A percentile compares a stretch with the other conserved stretches of the same genome.
Conservation (phyloP, 2,329 filamentous ascomycete genomes). For the Aspergillus glaucus region DNA sequence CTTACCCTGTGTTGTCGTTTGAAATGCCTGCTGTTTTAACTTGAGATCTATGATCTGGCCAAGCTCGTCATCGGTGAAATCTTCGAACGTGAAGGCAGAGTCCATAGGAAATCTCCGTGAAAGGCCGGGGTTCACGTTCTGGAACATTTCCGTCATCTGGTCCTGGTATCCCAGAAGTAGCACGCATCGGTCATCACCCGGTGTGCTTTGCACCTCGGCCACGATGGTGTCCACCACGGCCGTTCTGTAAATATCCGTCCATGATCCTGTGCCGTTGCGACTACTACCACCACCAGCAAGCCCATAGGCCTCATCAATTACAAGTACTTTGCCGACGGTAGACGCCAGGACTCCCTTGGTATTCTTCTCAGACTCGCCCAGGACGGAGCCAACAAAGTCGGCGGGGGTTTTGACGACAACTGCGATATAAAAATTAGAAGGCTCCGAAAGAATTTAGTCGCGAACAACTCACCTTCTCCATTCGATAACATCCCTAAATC, state of each 20-base stretch:
- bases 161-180: constrained; percentile 65
- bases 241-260: constrained; percentile 50
- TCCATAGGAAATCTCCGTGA: constrained; percentile 59
- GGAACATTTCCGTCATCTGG: constrained; percentile 65
- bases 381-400: constrained; percentile 60
- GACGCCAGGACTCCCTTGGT: constrained; percentile 66
- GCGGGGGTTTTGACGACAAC: constrained; percentile 66
- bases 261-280: constrained; percentile 16
- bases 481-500: constrained; percentile 62
- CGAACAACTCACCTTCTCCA: constrained; percentile 51
- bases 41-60: constrained; percentile 57
- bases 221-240: constrained; percentile 70
- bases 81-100: constrained; percentile 61
- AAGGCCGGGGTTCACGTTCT: constrained; percentile 66
- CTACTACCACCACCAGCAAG: constrained; percentile 40
- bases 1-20: constrained; percentile 47
- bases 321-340: constrained; percentile 64
- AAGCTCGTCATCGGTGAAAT: constrained; percentile 58
- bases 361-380: constrained; percentile 63
- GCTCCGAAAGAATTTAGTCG: not conserved
- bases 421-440: constrained; percentile 20
- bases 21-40: constrained; percentile 51
- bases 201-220: constrained; percentile 62
- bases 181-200: constrained; percentile 67
- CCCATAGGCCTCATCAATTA: constrained; percentile 76